A percentile compares a stretch with the other conserved stretches of the same genome.
Conservation (phyloP, 306 rosid species). For the Vigna hirtella region DNA sequence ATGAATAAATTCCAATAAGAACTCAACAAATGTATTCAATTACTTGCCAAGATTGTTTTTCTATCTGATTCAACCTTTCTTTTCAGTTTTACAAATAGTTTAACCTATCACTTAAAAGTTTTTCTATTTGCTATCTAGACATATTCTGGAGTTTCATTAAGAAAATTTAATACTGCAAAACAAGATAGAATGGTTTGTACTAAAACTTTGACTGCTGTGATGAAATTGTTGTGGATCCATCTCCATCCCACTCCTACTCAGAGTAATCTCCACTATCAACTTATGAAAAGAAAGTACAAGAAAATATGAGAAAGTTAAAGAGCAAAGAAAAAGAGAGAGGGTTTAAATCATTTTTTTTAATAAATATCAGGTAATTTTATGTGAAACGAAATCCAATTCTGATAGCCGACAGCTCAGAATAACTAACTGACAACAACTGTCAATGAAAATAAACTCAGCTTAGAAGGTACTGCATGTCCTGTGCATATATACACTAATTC, state of each 20-base stretch:
- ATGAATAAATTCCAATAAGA: conserved; percentile 9
- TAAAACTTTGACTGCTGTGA: conserved; percentile 30
- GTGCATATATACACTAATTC: conserved; percentile 5
- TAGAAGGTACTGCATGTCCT: neutral
- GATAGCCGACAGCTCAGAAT: neutral
- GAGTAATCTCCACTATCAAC: neutral
- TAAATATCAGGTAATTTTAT: neutral
- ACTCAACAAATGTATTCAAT: neutral
- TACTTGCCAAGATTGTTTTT: conserved; percentile 18
- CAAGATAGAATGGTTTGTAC: conserved; percentile 20
- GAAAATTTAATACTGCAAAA: neutral
- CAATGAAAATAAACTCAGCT: neutral
- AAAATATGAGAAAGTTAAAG: neutral
- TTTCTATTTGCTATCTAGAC: conserved; percentile 11
- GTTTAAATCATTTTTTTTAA: neutral
- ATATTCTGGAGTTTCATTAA: neutral
- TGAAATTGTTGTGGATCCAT: conserved; percentile 12
- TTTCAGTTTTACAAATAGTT: conserved; percentile 22
- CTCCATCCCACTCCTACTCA: conserved; percentile 26
- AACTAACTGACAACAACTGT: neutral
- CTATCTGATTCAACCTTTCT: neutral
- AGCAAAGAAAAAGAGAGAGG: neutral
- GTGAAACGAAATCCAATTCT: neutral
- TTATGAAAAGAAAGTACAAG: neutral
- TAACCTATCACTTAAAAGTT: neutral